Conservation (phyloP, 2,329 filamentous ascomycete genomes). For the Conoideocrella luteorostrata region DNA sequence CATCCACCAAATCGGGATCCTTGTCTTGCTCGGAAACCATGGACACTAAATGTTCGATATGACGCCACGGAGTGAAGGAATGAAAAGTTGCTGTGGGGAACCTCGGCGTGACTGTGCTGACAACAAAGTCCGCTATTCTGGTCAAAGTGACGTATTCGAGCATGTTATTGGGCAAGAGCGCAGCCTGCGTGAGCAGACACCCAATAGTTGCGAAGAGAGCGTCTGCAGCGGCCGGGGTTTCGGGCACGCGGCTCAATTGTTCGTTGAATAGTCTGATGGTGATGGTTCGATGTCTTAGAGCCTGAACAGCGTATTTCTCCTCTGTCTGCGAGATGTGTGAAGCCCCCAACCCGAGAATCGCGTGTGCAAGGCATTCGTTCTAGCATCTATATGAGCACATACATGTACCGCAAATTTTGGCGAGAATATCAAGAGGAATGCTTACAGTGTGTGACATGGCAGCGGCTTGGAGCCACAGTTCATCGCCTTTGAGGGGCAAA, state of each 20-base stretch:
- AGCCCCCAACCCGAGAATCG: slow-evolving; percentile 31
- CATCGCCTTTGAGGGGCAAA: too few relatives aligned
- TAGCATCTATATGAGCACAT: slow-evolving; percentile 27
- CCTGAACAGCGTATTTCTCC: slow-evolving; percentile 20
- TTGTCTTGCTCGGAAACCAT: slow-evolving; percentile 17
- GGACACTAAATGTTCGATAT: slow-evolving; percentile 16
- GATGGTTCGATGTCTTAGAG: slow-evolving; percentile 28
- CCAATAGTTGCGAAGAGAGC: slow-evolving; percentile 29
- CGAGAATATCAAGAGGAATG: too few relatives aligned
- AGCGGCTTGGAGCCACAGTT: too few relatives aligned
- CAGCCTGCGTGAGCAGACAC: slow-evolving; percentile 28
- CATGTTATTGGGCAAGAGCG: slow-evolving; percentile 31
- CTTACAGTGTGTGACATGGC: too few relatives aligned
- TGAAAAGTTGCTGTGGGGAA: slow-evolving; percentile 17
- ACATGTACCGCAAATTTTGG: too few relatives aligned
- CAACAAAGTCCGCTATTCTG: slow-evolving; percentile 22
- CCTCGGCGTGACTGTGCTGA: slow-evolving; percentile 15
- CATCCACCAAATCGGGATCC: slow-evolving; percentile 13
- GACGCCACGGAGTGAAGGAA: slow-evolving; percentile 18
- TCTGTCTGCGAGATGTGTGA: slow-evolving; percentile 27
- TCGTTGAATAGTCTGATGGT: slow-evolving; percentile 30
- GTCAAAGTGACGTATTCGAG: slow-evolving; percentile 30
- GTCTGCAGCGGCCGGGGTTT: slow-evolving; percentile 25
- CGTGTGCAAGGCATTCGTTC: slow-evolving; percentile 31
- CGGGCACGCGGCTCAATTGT: slow-evolving; percentile 19